A percentile compares a stretch with the other conserved stretches of the same genome.
Evolutionary conservation across 305 asterid genomes (phyloP).

Genomic region (Fraxinus dipetala): DNA sequence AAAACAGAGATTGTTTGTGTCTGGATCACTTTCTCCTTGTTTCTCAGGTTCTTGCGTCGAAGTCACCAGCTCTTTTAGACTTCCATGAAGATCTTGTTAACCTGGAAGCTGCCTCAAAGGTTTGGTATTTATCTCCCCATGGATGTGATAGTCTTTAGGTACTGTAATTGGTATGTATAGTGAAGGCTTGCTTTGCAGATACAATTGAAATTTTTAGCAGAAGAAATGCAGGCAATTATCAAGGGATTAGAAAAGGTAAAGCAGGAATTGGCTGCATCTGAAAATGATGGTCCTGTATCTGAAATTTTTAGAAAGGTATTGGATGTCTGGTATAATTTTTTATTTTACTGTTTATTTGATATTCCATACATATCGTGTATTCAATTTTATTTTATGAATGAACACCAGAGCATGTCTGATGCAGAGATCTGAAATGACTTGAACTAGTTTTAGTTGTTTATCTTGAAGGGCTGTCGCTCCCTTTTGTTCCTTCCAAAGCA

Average conservation of each 20-base stretch:
- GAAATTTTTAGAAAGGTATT: slow-evolving; percentile 74
- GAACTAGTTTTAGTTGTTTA: slow-evolving; percentile 1
- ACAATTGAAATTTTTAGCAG: slow-evolving; percentile 88
- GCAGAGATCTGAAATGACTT: background rate
- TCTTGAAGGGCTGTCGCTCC: background rate
- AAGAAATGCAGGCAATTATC: slow-evolving; percentile 89
- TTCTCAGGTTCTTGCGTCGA: slow-evolving; percentile 70
- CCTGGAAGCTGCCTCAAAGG: slow-evolving; percentile 95
- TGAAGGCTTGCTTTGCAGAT: slow-evolving; percentile 46
- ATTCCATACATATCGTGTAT: background rate
- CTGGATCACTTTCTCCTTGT: background rate
- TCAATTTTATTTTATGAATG: background rate
- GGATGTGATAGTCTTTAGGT: slow-evolving; percentile 12
- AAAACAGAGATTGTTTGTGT: background rate
- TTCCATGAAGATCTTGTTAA: slow-evolving; percentile 65
- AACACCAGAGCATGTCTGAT: background rate
- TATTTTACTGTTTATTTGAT: background rate
- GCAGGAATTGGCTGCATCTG: slow-evolving; percentile 84
- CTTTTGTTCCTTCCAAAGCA: background rate
- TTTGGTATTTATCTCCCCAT: slow-evolving; percentile 32
- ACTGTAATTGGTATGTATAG: slow-evolving; percentile 14
- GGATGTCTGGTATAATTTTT: slow-evolving; percentile 14
- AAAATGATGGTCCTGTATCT: slow-evolving; percentile 85
- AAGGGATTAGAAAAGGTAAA: slow-evolving; percentile 94
- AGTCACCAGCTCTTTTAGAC: slow-evolving; percentile 63